A percentile compares a stretch with the other conserved stretches of the same genome.
Conservation (phyloP, 148 eudicot genomes). For the Cornus controversa region DNA sequence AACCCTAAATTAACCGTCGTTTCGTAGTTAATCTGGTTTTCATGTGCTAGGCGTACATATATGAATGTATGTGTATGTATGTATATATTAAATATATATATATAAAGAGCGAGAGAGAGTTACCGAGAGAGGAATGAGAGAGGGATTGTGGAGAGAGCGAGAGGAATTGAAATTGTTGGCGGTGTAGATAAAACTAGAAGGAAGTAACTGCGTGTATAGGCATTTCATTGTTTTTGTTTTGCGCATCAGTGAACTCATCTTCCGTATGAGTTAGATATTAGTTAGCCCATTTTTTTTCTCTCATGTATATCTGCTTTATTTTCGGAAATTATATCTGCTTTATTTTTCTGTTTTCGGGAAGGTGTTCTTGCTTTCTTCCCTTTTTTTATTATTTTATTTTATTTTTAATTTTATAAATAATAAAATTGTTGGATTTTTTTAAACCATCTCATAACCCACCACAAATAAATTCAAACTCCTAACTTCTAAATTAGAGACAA, state of each 20-base stretch:
- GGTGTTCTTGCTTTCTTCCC: no score
- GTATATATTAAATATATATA: not conserved
- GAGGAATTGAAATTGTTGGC: conserved; percentile 9
- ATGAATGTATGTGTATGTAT: not conserved
- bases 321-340: no score
- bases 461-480: no score
- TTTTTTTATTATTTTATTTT: no score
- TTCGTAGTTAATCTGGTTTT: not conserved
- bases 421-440: no score
- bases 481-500: no score
- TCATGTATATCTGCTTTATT: no score
- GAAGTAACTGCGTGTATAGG: conserved; percentile 26
- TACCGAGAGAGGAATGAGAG: conserved; percentile 9
- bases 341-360: no score
- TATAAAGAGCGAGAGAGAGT: conserved; percentile 6
- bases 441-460: no score
- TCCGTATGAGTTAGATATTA: not conserved
- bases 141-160: conserved; percentile 17
- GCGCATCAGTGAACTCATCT: conserved; percentile 31
- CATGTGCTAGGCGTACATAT: not conserved
- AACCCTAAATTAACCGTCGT: conserved; percentile 38
- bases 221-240: conserved; percentile 50
- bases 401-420: no score
- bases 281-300: conserved; percentile 1
- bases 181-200: not conserved